Conservation (phyloP, 441 rosid species). For the Omphalea diandra region DNA sequence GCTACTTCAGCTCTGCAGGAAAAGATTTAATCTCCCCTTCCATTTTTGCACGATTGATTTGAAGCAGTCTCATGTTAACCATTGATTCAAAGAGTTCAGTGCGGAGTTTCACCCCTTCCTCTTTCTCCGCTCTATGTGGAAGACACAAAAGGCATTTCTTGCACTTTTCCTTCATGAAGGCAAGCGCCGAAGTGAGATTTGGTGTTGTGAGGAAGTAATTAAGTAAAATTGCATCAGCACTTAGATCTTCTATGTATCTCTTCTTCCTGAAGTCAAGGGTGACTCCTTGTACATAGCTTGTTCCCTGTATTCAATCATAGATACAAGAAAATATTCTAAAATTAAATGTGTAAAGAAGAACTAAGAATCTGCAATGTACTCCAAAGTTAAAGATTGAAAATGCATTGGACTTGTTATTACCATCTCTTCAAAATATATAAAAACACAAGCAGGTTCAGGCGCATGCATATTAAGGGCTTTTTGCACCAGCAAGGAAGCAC, state of each 20-base stretch:
- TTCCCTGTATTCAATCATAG: constrained; percentile 20
- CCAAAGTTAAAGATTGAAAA: neutral
- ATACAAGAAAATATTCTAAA: too few species aligned
- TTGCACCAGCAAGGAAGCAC: too few species aligned
- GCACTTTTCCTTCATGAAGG: constrained; percentile 23
- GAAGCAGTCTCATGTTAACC: constrained; percentile 52
- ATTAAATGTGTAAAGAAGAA: neutral
- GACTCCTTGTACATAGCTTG: constrained; percentile 24
- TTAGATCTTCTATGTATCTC: constrained; percentile 11
- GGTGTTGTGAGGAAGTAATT: constrained; percentile 5
- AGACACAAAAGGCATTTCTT: neutral
- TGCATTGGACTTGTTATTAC: too few species aligned
- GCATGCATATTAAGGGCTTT: too few species aligned
- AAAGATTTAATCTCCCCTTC: constrained; percentile 47
- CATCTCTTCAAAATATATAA: too few species aligned
- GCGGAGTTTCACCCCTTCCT: constrained; percentile 24
- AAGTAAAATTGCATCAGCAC: constrained; percentile 10
- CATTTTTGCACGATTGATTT: constrained; percentile 48
- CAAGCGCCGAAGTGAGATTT: constrained; percentile 22
- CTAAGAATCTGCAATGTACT: neutral
- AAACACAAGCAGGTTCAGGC: too few species aligned
- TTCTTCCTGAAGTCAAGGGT: constrained; percentile 22
- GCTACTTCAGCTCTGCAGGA: constrained; percentile 53
- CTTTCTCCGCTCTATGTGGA: constrained; percentile 20
- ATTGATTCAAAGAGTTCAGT: constrained; percentile 41